These are phyloP conservation scores for Fomitopsis pulvina DNA, from an alignment of 768 basidiomycete species.

Conservation along the genomic window DNA sequence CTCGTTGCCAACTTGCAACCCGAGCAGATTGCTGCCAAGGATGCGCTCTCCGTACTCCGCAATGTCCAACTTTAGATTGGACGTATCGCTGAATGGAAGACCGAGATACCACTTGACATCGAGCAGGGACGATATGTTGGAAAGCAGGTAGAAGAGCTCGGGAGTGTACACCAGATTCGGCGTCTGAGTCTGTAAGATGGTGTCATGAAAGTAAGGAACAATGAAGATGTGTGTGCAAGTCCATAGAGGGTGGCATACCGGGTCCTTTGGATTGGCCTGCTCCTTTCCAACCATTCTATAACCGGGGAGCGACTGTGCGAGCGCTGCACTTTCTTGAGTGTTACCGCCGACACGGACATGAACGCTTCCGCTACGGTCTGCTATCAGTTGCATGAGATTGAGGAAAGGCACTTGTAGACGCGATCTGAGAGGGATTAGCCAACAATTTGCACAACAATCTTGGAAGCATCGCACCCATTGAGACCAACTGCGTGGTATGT, in stretches of 20 bases:
- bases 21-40: slow-evolving; percentile 37
- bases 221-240: slow-evolving; percentile 14
- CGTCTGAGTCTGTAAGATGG: slow-evolving; percentile 37
- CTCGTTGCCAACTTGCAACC: slow-evolving; percentile 55
- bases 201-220: slow-evolving; percentile 19
- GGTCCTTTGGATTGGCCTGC: slow-evolving; percentile 27
- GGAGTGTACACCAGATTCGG: slow-evolving; percentile 42
- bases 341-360: slow-evolving; percentile 41
- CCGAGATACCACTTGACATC: slow-evolving; percentile 44
- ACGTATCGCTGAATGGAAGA: slow-evolving; percentile 23
- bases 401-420: slow-evolving; percentile 42
- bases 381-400: slow-evolving; percentile 41
- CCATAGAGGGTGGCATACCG: slow-evolving; percentile 36
- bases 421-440: slow-evolving; percentile 28
- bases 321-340: slow-evolving; percentile 41
- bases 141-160: slow-evolving; percentile 44
- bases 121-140: slow-evolving; percentile 37
- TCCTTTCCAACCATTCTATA: slow-evolving; percentile 49
- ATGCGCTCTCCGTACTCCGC: slow-evolving; percentile 36
- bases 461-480: slow-evolving; percentile 35
- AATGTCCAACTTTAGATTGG: slow-evolving; percentile 25
- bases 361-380: slow-evolving; percentile 37
- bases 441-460: slow-evolving; percentile 26
- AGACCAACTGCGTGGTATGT: slow-evolving; percentile 37
- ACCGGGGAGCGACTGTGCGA: slow-evolving; percentile 43